Conservation (phyloP, 345 rosid genomes). For the Microcos paniculata region DNA sequence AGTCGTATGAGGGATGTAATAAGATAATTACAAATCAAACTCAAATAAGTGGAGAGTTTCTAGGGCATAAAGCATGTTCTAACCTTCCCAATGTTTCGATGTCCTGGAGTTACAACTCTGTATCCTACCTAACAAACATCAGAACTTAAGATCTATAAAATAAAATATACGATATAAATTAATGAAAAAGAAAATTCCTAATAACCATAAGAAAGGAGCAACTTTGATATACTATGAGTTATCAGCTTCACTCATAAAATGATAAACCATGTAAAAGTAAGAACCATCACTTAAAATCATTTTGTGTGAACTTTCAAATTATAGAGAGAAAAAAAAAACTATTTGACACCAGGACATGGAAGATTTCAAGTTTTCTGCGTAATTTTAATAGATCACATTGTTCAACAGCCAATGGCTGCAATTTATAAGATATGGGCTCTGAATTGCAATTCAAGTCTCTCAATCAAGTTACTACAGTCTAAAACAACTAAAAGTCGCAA, state of each 20-base stretch:
- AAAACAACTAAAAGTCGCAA: conserved; percentile 4
- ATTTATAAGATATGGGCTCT: neutral
- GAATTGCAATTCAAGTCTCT: neutral
- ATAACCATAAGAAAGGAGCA: neutral
- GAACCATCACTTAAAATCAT: neutral
- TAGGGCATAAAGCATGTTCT: conserved; percentile 1
- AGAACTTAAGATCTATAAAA: conserved; percentile 22
- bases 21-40: neutral
- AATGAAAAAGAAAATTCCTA: neutral
- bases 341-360: neutral
- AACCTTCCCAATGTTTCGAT: conserved; percentile 74
- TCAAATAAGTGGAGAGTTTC: conserved; percentile 4
- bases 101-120: conserved; percentile 65
- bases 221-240: neutral
- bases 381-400: neutral
- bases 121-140: conserved; percentile 76
- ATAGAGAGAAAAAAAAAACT: neutral
- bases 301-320: neutral
- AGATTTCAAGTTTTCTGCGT: neutral
- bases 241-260: neutral
- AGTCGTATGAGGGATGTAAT: neutral
- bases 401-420: neutral
- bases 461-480: too few species aligned
- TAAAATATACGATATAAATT: conserved; percentile 1
- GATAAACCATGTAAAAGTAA: conserved; percentile 1